These are phyloP conservation scores for Exophiala alcalophila DNA, from an alignment of 2,329 filamentous ascomycete genomes.

Conservation along the genomic window DNA sequence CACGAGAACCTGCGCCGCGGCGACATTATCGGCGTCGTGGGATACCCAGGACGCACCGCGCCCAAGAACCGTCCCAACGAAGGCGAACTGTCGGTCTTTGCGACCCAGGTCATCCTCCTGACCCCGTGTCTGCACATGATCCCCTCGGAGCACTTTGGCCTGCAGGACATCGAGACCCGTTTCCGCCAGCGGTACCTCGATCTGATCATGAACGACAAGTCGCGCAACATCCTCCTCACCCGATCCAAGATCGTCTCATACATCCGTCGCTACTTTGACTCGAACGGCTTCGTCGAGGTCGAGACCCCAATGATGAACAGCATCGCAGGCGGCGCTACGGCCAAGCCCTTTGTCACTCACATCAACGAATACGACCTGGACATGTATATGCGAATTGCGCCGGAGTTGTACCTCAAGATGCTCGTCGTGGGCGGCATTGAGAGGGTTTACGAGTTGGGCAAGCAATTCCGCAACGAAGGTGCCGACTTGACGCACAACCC, in stretches of 20 bases:
- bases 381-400: constrained; percentile 90
- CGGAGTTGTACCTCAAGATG: constrained; percentile 96
- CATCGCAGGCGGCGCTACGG: constrained; percentile 92
- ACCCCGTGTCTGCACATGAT: constrained; percentile 89
- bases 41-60: constrained; percentile 78
- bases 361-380: constrained; percentile 96
- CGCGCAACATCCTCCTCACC: constrained; percentile 77
- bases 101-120: constrained; percentile 77
- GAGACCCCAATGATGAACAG: constrained; percentile 98
- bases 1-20: constrained; percentile 86
- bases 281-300: constrained; percentile 84
- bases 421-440: constrained; percentile 89
- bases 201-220: constrained; percentile 91
- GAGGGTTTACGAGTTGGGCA: constrained; percentile 91
- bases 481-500: constrained; percentile 94
- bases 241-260: constrained; percentile 85
- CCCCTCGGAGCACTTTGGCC: constrained; percentile 86
- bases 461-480: constrained; percentile 92
- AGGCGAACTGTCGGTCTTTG: constrained; percentile 92
- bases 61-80: constrained; percentile 79
- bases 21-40: constrained; percentile 86
- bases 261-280: constrained; percentile 84
- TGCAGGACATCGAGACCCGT: constrained; percentile 91
- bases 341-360: constrained; percentile 89
- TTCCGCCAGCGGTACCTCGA: constrained; percentile 93